These are phyloP conservation scores for Suillus subaureus DNA, from an alignment of 768 basidiomycete genomes.

Conservation along the genomic window DNA sequence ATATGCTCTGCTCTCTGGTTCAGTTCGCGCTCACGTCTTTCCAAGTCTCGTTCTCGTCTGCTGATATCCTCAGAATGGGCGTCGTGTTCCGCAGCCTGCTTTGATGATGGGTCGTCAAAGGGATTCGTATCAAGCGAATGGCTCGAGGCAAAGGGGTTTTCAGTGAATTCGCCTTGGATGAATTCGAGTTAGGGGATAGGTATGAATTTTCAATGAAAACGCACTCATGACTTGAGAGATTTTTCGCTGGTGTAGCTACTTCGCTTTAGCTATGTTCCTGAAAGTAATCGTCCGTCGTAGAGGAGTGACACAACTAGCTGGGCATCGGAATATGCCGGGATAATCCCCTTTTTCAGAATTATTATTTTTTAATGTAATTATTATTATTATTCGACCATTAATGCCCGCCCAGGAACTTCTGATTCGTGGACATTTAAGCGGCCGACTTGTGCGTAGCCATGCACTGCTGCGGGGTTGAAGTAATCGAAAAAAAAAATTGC, in stretches of 20 bases:
- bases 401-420: neutral
- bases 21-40: slow-evolving; percentile 76
- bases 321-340: neutral
- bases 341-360: neutral
- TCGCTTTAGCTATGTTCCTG: neutral
- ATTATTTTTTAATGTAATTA: neutral
- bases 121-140: slow-evolving; percentile 87
- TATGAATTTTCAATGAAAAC: slow-evolving; percentile 5
- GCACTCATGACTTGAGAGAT: slow-evolving; percentile 24
- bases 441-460: neutral
- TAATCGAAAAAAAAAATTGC: neutral
- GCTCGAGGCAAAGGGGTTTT: slow-evolving; percentile 85
- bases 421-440: slow-evolving; percentile 2
- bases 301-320: neutral
- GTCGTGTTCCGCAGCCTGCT: slow-evolving; percentile 39
- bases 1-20: slow-evolving; percentile 68
- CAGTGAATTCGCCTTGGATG: slow-evolving; percentile 36
- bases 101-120: slow-evolving; percentile 79
- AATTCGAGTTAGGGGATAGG: slow-evolving; percentile 7
- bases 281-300: neutral
- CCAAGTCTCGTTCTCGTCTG: slow-evolving; percentile 80
- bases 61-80: slow-evolving; percentile 65
- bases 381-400: neutral
- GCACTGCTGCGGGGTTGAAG: neutral
- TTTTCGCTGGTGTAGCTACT: slow-evolving; percentile 3